These are phyloP conservation scores for Vickermania spadyakhi DNA, from an alignment of 208 protist species.

Conservation along the genomic window DNA sequence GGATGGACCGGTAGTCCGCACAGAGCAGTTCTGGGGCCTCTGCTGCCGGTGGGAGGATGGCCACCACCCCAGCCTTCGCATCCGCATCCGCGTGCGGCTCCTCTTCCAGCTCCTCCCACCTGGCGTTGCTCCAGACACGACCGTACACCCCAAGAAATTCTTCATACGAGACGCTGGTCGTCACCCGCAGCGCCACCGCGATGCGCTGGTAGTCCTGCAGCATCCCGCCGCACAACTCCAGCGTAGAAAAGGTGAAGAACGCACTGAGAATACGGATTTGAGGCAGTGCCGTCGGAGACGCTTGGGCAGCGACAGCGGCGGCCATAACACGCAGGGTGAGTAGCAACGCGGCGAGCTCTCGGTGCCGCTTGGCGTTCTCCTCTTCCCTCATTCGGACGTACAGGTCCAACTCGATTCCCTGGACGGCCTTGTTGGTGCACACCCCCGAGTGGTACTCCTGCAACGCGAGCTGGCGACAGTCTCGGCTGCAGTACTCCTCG, in stretches of 20 bases:
- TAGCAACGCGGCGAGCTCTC: constrained; percentile 70
- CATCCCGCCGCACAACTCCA: constrained; percentile 30
- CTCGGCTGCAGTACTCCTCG: constrained; percentile 85
- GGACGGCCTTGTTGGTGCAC: constrained; percentile 58
- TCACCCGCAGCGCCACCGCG: constrained; percentile 36
- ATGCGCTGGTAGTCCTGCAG: constrained; percentile 74
- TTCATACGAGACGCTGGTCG: constrained; percentile 69
- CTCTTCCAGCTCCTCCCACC: constrained; percentile 53
- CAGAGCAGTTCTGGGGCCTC: background rate
- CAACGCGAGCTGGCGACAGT: constrained; percentile 54
- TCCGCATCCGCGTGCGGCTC: background rate
- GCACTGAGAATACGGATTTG: constrained; percentile 68
- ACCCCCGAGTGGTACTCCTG: constrained; percentile 55
- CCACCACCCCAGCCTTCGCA: background rate
- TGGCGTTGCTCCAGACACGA: constrained; percentile 36
- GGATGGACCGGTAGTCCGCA: constrained; percentile 20
- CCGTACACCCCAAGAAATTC: constrained; percentile 66
- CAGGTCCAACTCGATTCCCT: constrained; percentile 75
- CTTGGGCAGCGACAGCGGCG: constrained; percentile 27
- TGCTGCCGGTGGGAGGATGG: no score
- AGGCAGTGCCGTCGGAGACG: constrained; percentile 55
- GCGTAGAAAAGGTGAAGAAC: constrained; percentile 51
- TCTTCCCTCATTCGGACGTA: constrained; percentile 53
- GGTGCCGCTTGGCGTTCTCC: constrained; percentile 19
- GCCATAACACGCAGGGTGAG: constrained; percentile 66